phyloP scores from a whole-genome alignment of 2,329 filamentous ascomycete species.

The Botrytis byssoidea region DNA sequence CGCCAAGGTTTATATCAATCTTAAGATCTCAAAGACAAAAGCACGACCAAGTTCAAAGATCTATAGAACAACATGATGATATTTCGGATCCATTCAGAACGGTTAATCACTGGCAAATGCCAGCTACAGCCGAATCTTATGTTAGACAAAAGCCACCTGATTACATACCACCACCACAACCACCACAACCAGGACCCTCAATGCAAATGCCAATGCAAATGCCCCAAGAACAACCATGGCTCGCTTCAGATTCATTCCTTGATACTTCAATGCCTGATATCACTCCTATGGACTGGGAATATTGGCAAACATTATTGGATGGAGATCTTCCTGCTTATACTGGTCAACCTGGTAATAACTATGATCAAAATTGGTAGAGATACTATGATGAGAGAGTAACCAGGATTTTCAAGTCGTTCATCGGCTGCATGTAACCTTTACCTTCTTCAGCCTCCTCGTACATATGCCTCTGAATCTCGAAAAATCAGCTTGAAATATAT shows the following conservation, averaged over 20 bases:
- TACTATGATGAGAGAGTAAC: neutral
- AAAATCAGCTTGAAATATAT: neutral
- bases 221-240: conserved; percentile 4
- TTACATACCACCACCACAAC: conserved; percentile 7
- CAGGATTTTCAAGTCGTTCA: neutral
- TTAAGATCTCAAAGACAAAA: conserved; percentile 30
- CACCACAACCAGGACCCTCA: neutral
- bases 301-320: conserved; percentile 38
- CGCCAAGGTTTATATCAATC: conserved; percentile 19
- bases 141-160: conserved; percentile 17
- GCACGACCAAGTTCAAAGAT: neutral
- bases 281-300: conserved; percentile 36
- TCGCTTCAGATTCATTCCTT: conserved; percentile 21
- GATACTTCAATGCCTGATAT: conserved; percentile 32
- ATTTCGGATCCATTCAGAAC: neutral
- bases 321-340: conserved; percentile 32
- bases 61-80: neutral
- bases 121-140: conserved; percentile 8
- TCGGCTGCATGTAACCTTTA: neutral
- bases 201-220: neutral
- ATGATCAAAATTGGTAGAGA: neutral
- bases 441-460: neutral
- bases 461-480: neutral
- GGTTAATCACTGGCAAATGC: conserved; percentile 1
- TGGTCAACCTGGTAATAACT: neutral